Base-by-base conservation (phyloP, 2,329 filamentous ascomycete species). In the Fusarium dlaminii region DNA sequence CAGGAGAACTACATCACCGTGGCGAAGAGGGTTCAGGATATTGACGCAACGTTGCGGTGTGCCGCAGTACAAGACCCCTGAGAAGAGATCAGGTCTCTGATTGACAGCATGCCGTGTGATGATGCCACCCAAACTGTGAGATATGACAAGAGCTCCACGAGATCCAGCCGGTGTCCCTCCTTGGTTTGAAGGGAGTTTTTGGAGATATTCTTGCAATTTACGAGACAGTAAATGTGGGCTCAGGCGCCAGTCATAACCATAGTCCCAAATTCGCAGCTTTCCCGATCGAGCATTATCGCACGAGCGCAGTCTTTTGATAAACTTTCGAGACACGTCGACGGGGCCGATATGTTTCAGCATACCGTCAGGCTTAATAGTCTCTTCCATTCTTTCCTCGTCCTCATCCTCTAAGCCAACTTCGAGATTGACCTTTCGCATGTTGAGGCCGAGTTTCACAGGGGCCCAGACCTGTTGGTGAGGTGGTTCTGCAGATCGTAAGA, bases 301-400 rank as follows among this genome's bases (percentile, higher is more conserved):
- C 37, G 92, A 91, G 56, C 90, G 88, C 27, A 98, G 82, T 63
- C 92, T 91, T 79, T 94, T 95, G 82, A 98, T 91, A 3, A 98
- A 85, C 43, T 94, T 90, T 66, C 91, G 91, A 9, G 94, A 94
- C 66, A 98, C 95, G 80, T 98, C 96, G 45, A 98, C 93, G 0
- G 95, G 95, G 0, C 96, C 96, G 71, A 98, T 94, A 78, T 97
- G 91, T 49, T 94, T 92, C n/a, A 98, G 87, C 90, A 98, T 97
- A 13, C 95, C 95, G 6, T 91, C 94, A 0, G 95, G 88, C 58
- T 95, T 92, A 68, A 98, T 94, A n/a, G 87, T 91, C 66, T 97
- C 89, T 73, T 93, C 90, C 90, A 96, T 96, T 10, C 85, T 88
- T 76, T 94, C 92, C 78, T 98, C 96, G 64, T 97, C 95, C 76